Evolutionary conservation across 2,329 filamentous ascomycete genomes (phyloP).

Genomic region (Neonectria coccinea): DNA sequence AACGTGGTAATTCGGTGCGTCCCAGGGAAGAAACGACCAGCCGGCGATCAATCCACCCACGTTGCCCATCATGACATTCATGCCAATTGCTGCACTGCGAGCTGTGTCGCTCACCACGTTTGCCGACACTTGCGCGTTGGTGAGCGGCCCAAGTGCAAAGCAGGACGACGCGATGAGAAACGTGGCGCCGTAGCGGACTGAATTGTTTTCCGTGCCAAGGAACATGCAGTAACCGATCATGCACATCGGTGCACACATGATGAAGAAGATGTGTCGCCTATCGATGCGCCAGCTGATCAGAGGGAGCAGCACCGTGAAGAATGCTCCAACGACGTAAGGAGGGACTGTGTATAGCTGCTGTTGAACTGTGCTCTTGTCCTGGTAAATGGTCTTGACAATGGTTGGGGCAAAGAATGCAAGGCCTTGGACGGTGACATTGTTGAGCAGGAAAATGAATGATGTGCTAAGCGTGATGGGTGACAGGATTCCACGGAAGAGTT

Average conservation of each 20-base stretch:
- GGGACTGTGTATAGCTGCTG: constrained; percentile 79
- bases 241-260: constrained; percentile 69
- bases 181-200: constrained; percentile 75
- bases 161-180: constrained; percentile 75
- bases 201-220: constrained; percentile 63
- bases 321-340: constrained; percentile 75
- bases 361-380: constrained; percentile 57
- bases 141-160: constrained; percentile 73
- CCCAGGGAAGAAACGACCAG: constrained; percentile 72
- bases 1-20: constrained; percentile 73
- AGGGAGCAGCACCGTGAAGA: constrained; percentile 73
- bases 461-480: constrained; percentile 66
- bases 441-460: constrained; percentile 69
- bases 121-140: constrained; percentile 75
- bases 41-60: constrained; percentile 74
- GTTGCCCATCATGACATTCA: constrained; percentile 77
- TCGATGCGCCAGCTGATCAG: constrained; percentile 72
- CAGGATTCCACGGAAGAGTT: constrained; percentile 71
- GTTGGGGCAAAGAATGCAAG: constrained; percentile 78
- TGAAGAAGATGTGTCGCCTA: constrained; percentile 69
- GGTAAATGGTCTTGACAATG: constrained; percentile 69
- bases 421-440: constrained; percentile 78
- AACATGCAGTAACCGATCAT: constrained; percentile 80
- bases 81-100: constrained; percentile 73
- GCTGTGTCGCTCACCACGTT: constrained; percentile 80